phyloP scores from a whole-genome alignment of 148 eudicot species.

The Drosera capensis region DNA sequence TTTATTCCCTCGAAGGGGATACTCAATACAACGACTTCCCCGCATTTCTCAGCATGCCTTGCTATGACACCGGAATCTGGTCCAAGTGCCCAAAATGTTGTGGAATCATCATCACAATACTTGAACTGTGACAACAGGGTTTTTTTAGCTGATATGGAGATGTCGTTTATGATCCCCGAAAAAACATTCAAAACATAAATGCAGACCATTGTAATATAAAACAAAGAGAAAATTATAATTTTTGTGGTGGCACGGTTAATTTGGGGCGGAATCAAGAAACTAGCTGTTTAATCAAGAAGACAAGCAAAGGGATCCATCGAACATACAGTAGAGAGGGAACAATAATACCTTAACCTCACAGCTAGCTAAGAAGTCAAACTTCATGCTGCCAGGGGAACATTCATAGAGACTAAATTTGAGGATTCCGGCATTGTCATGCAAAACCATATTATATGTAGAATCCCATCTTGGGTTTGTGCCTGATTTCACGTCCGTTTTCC shows the following conservation, averaged over 20 bases:
- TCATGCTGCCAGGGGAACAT: constrained; percentile 56
- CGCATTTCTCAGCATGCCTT: constrained; percentile 54
- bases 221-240: too few species aligned
- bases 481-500: constrained; percentile 49
- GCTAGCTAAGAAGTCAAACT: constrained; percentile 62
- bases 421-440: constrained; percentile 64
- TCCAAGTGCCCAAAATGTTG: constrained; percentile 89
- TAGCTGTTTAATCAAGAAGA: too few species aligned
- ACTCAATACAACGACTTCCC: constrained; percentile 65
- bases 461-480: constrained; percentile 77
- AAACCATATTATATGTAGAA: constrained; percentile 71
- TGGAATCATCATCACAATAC: constrained; percentile 67
- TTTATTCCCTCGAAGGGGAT: constrained; percentile 69
- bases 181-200: not conserved
- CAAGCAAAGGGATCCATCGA: not conserved
- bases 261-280: too few species aligned
- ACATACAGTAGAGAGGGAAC: not conserved
- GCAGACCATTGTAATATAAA: too few species aligned
- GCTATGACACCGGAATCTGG: constrained; percentile 57
- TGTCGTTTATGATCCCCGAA: not conserved
- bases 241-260: too few species aligned
- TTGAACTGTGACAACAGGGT: constrained; percentile 30
- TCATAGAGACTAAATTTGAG: constrained; percentile 68
- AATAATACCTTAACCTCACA: constrained; percentile 84
- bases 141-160: not conserved